A percentile compares a stretch with the other conserved stretches of the same genome.
Evolutionary conservation across 108 stramenopile species (phyloP).

Genomic region (Epipyxis sp.): DNA sequence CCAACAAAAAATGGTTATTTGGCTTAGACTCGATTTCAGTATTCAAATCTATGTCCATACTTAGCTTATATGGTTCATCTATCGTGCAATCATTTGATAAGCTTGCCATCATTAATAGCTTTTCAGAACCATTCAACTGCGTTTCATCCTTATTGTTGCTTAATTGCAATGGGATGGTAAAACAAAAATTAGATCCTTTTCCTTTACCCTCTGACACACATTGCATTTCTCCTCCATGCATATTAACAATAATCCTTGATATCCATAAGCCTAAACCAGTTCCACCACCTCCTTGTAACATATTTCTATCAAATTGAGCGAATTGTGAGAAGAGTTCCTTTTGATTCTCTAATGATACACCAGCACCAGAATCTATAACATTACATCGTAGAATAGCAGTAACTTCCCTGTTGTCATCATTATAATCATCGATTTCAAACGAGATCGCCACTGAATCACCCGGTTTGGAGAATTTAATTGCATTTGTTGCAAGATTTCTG

Average conservation of each 20-base stretch:
- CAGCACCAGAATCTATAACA: slow-evolving; percentile 62
- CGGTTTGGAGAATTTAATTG: slow-evolving; percentile 5
- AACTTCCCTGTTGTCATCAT: not conserved
- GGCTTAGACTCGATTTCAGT: not conserved
- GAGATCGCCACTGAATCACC: not conserved
- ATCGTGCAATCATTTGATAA: not conserved
- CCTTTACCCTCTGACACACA: slow-evolving; percentile 3
- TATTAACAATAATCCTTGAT: slow-evolving; percentile 61
- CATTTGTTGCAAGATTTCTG: slow-evolving; percentile 18
- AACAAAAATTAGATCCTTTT: slow-evolving; percentile 1
- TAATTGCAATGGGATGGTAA: not conserved
- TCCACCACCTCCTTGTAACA: slow-evolving; percentile 64
- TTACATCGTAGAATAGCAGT: not conserved
- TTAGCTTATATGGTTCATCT: not conserved
- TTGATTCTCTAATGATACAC: slow-evolving; percentile 55
- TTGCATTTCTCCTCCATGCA: slow-evolving; percentile 49
- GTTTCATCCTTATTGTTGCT: too few species aligned
- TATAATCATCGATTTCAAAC: not conserved
- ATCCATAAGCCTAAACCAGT: slow-evolving; percentile 67
- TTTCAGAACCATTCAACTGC: too few species aligned
- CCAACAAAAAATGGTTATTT: not conserved
- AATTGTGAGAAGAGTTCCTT: slow-evolving; percentile 56
- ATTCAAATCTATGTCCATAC: too few species aligned
- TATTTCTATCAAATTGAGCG: slow-evolving; percentile 64
- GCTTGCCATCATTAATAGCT: not conserved